Evolutionary conservation across 768 basidiomycete species (phyloP), one percentile per base, ranked within the genome.

Genomic region (Cytidiella melzeri): DNA sequence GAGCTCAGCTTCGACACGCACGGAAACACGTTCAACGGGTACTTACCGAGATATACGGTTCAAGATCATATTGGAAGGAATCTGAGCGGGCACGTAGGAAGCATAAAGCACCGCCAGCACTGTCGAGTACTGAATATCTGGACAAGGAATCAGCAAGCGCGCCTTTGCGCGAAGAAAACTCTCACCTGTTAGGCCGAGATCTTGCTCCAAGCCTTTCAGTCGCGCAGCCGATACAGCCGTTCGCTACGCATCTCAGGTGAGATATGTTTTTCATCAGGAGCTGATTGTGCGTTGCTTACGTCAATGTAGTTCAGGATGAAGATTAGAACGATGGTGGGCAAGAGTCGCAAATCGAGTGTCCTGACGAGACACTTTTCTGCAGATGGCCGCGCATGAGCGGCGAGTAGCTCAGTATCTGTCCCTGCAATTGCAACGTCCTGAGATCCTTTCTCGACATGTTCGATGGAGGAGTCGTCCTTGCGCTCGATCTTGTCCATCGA

Each of bases 281-380:
- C n/a, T n/a, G n/a, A n/a, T n/a, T n/a, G 6, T 6, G 18, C 3
- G 55, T 64, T 55, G 56, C 66, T 53, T 51, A 83, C 82, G 61
- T 83, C 81, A 51, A 84, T 81, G 55, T 80, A 82, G 55, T 84
- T 84, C 77, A 83, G 76, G 51, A 84, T 73, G 55, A 67, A 82
- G 27, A 84, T 79, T 45, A 81, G 45, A 18, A 80, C 66, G 34
- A 84, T 73, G 0, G 77, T 76, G 0, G 79, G 79, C 41, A 86
- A 58, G 3, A 84, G 62, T 28, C 81, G 69, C 52, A 55, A 61
- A 54, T 84, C 83, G 41, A 86, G 69, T 52, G 74, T 79, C 36
- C 77, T 68, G 13, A 81, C 72, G 13, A 86, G 73, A 47, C 57
- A 67, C 39, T 59, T 56, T 50, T 70, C 68, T 15, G 65, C 67